A percentile compares a stretch with the other conserved stretches of the same genome.
Conservation (phyloP, 139 green algal genomes). For the Zygnema cylindricum region DNA sequence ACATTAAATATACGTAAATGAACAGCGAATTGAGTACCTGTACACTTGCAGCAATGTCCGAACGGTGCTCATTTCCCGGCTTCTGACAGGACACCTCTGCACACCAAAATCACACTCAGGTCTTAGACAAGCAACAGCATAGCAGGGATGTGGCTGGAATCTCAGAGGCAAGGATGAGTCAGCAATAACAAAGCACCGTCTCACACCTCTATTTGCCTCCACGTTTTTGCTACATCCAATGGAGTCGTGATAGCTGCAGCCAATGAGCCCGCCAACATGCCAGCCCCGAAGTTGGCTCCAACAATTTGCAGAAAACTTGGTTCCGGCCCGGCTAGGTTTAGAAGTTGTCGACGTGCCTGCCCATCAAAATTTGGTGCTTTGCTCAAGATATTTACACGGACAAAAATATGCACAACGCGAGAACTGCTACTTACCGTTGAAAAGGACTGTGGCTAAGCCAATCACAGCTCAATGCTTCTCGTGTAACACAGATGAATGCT, state of each 20-base stretch:
- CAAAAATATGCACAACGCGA: no score
- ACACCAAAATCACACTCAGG: neutral
- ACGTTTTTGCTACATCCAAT: constrained; percentile 53
- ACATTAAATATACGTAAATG: no score
- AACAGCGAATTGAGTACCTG: no score
- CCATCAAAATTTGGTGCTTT: neutral
- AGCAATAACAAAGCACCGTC: no score
- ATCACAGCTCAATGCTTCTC: no score
- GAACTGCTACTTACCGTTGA: no score
- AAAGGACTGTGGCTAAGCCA: no score
- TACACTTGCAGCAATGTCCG: constrained; percentile 9
- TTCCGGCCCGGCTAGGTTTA: constrained; percentile 75
- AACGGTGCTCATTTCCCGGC: neutral
- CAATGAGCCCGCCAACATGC: constrained; percentile 36
- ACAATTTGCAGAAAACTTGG: constrained; percentile 16
- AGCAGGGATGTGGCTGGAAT: no score
- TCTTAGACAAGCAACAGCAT: no score
- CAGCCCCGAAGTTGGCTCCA: constrained; percentile 51
- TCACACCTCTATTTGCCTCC: constrained; percentile 56
- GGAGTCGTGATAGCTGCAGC: constrained; percentile 40
- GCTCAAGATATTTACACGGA: no score
- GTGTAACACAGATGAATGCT: no score
- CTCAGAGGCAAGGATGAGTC: no score
- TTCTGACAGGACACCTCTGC: neutral
- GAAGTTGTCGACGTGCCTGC: neutral